Evolutionary conservation across 345 rosid species (phyloP).

Genomic region (Melastoma malabathricum): DNA sequence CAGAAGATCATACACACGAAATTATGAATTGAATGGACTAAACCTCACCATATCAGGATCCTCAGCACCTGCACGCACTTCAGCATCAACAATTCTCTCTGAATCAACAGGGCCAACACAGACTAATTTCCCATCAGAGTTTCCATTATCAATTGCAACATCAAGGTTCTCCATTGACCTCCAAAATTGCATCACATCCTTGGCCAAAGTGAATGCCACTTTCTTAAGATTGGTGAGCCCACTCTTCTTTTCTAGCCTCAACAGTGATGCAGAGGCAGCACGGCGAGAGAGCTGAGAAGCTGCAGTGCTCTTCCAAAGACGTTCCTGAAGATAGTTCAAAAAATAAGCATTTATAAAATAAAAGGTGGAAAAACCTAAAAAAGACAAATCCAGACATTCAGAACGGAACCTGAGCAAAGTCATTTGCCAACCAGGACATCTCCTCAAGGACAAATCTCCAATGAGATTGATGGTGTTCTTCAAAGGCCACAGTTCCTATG

Average conservation of each 20-base stretch:
- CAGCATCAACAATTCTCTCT: constrained; percentile 12
- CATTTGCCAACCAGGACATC: constrained; percentile 98
- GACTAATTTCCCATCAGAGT: constrained; percentile 13
- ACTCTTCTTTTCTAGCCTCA: constrained; percentile 44
- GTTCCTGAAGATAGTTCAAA: constrained; percentile 45
- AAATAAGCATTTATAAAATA: constrained; percentile 1
- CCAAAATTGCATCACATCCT: constrained; percentile 89
- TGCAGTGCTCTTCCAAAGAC: constrained; percentile 95
- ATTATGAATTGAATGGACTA: too few species aligned
- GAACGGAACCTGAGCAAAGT: constrained; percentile 79
- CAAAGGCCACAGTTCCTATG: constrained; percentile 32
- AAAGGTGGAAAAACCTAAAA: too few species aligned
- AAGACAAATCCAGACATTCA: not conserved
- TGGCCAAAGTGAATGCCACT: constrained; percentile 56
- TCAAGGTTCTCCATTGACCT: constrained; percentile 38
- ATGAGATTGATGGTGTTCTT: constrained; percentile 44
- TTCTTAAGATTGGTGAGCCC: constrained; percentile 38
- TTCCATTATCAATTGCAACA: constrained; percentile 15
- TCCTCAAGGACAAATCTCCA: constrained; percentile 99
- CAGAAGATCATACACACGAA: too few species aligned
- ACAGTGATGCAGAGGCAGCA: constrained; percentile 45
- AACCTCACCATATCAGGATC: constrained; percentile 21
- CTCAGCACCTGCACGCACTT: constrained; percentile 19
- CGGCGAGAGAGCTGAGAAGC: constrained; percentile 80
- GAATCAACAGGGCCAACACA: constrained; percentile 15